These are phyloP conservation scores for Cladobotryum mycophilum DNA, from an alignment of 2,329 filamentous ascomycete genomes.

Conservation along the genomic window DNA sequence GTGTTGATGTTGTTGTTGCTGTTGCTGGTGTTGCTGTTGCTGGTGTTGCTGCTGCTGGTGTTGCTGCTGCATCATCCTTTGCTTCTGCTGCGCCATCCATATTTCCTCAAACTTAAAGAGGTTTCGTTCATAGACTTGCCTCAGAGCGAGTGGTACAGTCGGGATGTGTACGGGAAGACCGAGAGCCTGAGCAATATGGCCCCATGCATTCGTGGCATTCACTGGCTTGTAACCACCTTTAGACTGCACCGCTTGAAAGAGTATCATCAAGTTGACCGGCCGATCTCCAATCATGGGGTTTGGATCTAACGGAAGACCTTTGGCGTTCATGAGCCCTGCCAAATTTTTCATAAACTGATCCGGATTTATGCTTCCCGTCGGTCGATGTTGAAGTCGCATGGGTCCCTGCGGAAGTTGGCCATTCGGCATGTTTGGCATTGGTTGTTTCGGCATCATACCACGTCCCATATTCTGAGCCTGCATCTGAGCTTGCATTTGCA, in stretches of 20 bases:
- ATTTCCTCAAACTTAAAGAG: slow-evolving; percentile 70
- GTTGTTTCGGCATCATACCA: slow-evolving; percentile 49
- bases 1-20: slow-evolving; percentile 25
- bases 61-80: slow-evolving; percentile 45
- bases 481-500: slow-evolving; percentile 47
- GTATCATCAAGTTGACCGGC: slow-evolving; percentile 64
- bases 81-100: slow-evolving; percentile 51
- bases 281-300: slow-evolving; percentile 70
- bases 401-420: slow-evolving; percentile 48
- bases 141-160: slow-evolving; percentile 62
- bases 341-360: slow-evolving; percentile 73
- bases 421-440: slow-evolving; percentile 44
- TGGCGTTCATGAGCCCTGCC: slow-evolving; percentile 67
- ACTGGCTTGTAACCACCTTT: slow-evolving; percentile 76
- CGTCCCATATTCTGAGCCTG: slow-evolving; percentile 40
- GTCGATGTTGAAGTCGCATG: slow-evolving; percentile 45
- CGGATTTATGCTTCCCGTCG: slow-evolving; percentile 42
- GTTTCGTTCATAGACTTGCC: slow-evolving; percentile 68
- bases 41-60: slow-evolving; percentile 34
- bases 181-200: slow-evolving; percentile 59
- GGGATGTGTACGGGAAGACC: slow-evolving; percentile 59
- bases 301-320: slow-evolving; percentile 66
- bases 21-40: slow-evolving; percentile 29
- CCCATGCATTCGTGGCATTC: slow-evolving; percentile 65
- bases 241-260: slow-evolving; percentile 68